A percentile compares a stretch with the other conserved stretches of the same genome.
Evolutionary conservation across 1,284 basidiomycete species (phyloP).

Genomic region (Pyrrhoderma noxium): DNA sequence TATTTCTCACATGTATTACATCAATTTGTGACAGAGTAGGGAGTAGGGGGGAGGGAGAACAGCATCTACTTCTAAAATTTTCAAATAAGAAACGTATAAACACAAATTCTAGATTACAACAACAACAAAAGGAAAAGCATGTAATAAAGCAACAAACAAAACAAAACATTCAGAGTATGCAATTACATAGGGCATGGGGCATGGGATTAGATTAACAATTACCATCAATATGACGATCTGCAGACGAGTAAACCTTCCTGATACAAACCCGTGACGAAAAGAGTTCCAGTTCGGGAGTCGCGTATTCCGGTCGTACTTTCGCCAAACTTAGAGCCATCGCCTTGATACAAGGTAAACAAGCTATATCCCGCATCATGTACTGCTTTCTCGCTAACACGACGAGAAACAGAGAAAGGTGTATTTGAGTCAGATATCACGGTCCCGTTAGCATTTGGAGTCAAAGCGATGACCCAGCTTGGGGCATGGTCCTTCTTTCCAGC

Average conservation of each 20-base stretch:
- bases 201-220: too few species aligned
- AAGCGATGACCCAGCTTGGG: slow-evolving; percentile 50
- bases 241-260: slow-evolving; percentile 49
- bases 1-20: too few species aligned
- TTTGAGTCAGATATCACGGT: slow-evolving; percentile 31
- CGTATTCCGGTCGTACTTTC: slow-evolving; percentile 43
- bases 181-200: too few species aligned
- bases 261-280: slow-evolving; percentile 54
- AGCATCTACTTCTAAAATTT: too few species aligned
- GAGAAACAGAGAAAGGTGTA: slow-evolving; percentile 39
- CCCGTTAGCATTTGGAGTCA: slow-evolving; percentile 26
- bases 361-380: slow-evolving; percentile 28
- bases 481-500: slow-evolving; percentile 33
- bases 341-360: slow-evolving; percentile 53
- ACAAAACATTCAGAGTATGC: too few species aligned
- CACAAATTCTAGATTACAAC: too few species aligned
- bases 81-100: too few species aligned
- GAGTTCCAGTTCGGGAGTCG: slow-evolving; percentile 37
- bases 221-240: too few species aligned
- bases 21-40: too few species aligned
- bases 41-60: too few species aligned
- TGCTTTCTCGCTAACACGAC: slow-evolving; percentile 29
- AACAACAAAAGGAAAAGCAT: too few species aligned
- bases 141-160: too few species aligned
- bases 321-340: slow-evolving; percentile 40